Evolutionary conservation across 257 asterid genomes (phyloP), one percentile per base, ranked within the genome.

Genomic region (Nicotiana tabacum): DNA sequence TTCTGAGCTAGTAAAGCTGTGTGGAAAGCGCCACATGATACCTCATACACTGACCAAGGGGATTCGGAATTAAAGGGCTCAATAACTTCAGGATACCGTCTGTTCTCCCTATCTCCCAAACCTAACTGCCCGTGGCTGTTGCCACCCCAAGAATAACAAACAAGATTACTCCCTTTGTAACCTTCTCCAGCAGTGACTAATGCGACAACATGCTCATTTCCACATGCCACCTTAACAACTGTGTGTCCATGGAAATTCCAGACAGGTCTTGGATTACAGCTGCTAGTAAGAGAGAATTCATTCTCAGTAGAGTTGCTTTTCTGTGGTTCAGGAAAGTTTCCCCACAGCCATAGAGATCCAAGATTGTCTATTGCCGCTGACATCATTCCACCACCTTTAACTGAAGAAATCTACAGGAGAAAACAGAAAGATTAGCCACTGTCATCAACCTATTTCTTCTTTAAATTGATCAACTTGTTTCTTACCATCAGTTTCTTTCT

Each of bases 341-440:
- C 99, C 98, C 99, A 95, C 85, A 94, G 91, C 99, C 99, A 95
- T 32, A 94, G 83, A 9, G 90, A 86, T 24, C 98, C 99, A 15
- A 83, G 90, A 84, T 83, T 83, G 86, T 94, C 97, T 35, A 95
- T 92, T 33, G 99, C 98, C 60, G 92, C 80, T 21, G 99, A 95
- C 94, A 94, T 92, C 99, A 95, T 95, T 77, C 96, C 98, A 64
- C 99, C 98, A 51, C 97, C 98, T 87, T 88, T 88, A 33, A 95
- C 80, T 2, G 95, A 90, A 68, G 92, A 86, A 80, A 94, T 89
- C 99, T 95, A 89, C 81, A 82, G 85, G n/a, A 55, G 78, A 66
- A 82, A 81, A 17, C n/a, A 74, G 62, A 74, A 51, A 51, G 58
- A 74, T 74, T 27, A 74, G 64, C 8, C 39, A 6, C 35, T 15